Conservation (phyloP, 352 stramenopile species). For the Phytophthora capsici region DNA sequence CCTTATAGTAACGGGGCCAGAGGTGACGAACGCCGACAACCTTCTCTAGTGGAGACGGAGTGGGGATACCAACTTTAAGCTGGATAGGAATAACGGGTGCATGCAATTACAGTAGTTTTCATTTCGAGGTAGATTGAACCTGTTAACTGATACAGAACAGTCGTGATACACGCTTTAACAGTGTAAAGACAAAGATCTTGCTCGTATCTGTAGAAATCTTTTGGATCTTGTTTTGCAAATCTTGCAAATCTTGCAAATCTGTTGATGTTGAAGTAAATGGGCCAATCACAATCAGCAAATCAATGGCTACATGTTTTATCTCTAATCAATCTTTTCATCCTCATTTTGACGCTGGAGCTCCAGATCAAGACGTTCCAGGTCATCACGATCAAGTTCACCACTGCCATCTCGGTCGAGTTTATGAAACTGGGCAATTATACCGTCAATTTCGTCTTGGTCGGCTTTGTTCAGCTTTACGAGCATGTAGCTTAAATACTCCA, state of each 20-base stretch:
- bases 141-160: no score
- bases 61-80: neutral
- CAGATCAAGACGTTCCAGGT: conserved; percentile 66
- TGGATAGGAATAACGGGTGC: neutral
- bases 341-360: conserved; percentile 55
- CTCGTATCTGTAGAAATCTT: no score
- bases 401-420: conserved; percentile 73
- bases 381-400: conserved; percentile 71
- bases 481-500: conserved; percentile 79
- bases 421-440: conserved; percentile 68
- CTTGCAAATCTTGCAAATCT: no score
- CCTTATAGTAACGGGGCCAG: neutral
- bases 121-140: no score
- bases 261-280: no score
- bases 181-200: no score
- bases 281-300: no score
- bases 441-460: conserved; percentile 68
- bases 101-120: no score
- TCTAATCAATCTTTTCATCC: neutral
- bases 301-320: no score
- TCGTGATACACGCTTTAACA: no score
- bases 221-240: no score
- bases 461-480: conserved; percentile 78
- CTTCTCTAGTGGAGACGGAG: conserved; percentile 2
- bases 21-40: conserved; percentile 18